Evolutionary conservation across 192 early-diverging fungal genomes (phyloP), one percentile per base, ranked within the genome.

Genomic region (Backusella morwellensis): DNA sequence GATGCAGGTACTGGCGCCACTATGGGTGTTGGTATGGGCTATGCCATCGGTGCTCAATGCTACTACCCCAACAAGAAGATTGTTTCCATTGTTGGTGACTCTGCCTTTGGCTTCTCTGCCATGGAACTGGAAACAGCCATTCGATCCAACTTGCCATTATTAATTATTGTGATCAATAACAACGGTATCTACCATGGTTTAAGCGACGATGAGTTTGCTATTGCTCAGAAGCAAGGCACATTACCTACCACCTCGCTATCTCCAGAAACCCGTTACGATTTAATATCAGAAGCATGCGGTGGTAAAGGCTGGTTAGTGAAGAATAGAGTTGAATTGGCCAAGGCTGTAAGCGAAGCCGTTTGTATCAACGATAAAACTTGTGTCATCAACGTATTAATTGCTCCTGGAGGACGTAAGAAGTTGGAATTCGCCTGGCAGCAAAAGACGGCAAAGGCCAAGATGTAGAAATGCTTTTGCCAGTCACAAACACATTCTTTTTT

Each of bases 21-120:
- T 40, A 93, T 93, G 92, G 92, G 92, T n/a, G 91, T 92, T n/a
- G 92, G 92, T 54, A 83, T 93, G 82, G 92, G 92, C 0, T 91
- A 87, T 76, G 90, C 90, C 26, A 90, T 93, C 63, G 91, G 90
- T 1, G 92, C 92, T 3, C 88, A 92, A 83, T 12, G 85, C 21
- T 81, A 85, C 38, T 88, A 89, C 73, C 78, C 81, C 2, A 42
- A 75, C n/a, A 83, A 88, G 29, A 87, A 82, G 7, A 82, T 93
- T n/a, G 89, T 92, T 14, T 86, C 90, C 14, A 84, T 93, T 29
- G 89, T 90, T 8, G 93, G 93, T 47, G 93, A 94, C 82, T 93
- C 92, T 35, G 93, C 93, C 1, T 94, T 94, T 86, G 93, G 93
- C 11, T 94, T 94, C 74, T 91, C 89, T 74, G 93, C 91, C 4